Percentiles rank a stretch among this genome's conserved stretches.
Conservation (phyloP, 1,139 yeast genomes). For the Starmera stellimalicola region DNA sequence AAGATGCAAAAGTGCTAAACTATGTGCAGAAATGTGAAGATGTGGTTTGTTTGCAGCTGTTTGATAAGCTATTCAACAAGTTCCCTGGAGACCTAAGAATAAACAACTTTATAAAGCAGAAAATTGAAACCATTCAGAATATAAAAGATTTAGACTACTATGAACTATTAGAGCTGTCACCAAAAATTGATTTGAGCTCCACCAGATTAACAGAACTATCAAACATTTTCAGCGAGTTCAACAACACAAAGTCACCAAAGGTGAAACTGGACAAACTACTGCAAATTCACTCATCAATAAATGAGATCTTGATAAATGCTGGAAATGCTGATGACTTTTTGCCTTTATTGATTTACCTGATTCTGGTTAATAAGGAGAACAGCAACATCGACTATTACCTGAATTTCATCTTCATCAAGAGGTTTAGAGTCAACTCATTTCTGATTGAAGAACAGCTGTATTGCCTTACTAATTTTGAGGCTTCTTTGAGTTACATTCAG, state of each 20-base stretch:
- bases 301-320: conserved; percentile 3
- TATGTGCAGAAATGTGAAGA: conserved; percentile 13
- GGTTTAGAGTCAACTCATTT: conserved; percentile 41
- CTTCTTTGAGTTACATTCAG: conserved; percentile 47
- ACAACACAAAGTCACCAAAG: conserved; percentile 8
- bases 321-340: conserved; percentile 39
- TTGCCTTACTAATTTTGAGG: conserved; percentile 56
- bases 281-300: conserved; percentile 11
- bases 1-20: conserved; percentile 1
- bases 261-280: conserved; percentile 9
- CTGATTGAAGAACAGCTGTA: conserved; percentile 44
- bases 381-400: conserved; percentile 34
- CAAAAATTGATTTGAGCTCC: conserved; percentile 8
- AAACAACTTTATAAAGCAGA: conserved; percentile 10
- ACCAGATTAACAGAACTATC: conserved; percentile 7
- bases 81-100: conserved; percentile 7
- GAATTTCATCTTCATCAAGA: conserved; percentile 42
- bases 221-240: conserved; percentile 4
- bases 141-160: conserved; percentile 10
- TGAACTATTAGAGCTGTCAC: conserved; percentile 11
- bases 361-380: conserved; percentile 31
- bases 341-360: conserved; percentile 43
- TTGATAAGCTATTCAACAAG: conserved; percentile 11
- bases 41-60: conserved; percentile 7
- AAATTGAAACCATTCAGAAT: conserved; percentile 7